A percentile compares a stretch with the other conserved stretches of the same genome.
Conservation (phyloP, 2,329 filamentous ascomycete species). For the Nigrospora oryzae region DNA sequence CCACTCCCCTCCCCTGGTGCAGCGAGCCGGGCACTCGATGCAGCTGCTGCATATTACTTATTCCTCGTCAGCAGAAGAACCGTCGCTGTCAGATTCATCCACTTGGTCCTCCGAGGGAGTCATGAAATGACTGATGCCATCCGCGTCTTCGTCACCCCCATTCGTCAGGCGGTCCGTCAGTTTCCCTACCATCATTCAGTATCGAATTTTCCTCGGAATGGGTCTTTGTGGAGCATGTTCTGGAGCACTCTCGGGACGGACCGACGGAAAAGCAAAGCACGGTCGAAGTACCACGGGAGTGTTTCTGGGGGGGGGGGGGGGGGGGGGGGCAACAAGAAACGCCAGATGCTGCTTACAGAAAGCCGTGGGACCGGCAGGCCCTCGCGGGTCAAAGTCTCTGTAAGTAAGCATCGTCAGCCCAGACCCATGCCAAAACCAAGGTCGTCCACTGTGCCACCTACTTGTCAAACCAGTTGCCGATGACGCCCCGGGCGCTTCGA, state of each 20-base stretch:
- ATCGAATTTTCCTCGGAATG: too few relatives aligned
- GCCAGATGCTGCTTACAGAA: conserved; percentile 33
- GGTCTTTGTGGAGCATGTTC: too few relatives aligned
- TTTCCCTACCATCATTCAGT: conserved; percentile 16
- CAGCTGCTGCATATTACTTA: too few relatives aligned
- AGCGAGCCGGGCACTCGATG: too few relatives aligned
- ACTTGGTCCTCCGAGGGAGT: neutral
- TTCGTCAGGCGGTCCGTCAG: conserved; percentile 36
- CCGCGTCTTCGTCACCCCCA: conserved; percentile 32
- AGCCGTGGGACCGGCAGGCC: conserved; percentile 62
- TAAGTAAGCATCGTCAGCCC: neutral
- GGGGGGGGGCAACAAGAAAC: too few relatives aligned
- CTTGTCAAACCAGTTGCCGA: conserved; percentile 76
- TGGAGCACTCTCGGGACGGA: too few relatives aligned
- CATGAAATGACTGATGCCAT: neutral
- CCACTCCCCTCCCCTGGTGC: too few relatives aligned
- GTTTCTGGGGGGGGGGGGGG: too few relatives aligned
- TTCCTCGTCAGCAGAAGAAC: neutral
- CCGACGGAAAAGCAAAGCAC: too few relatives aligned
- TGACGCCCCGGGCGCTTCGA: conserved; percentile 54
- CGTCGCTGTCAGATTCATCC: neutral
- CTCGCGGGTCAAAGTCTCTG: conserved; percentile 54
- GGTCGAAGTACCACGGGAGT: too few relatives aligned
- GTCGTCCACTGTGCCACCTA: conserved; percentile 20
- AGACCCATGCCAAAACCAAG: neutral